Evolutionary conservation across 1,284 basidiomycete species (phyloP).

Genomic region (Phlebopus sp.): DNA sequence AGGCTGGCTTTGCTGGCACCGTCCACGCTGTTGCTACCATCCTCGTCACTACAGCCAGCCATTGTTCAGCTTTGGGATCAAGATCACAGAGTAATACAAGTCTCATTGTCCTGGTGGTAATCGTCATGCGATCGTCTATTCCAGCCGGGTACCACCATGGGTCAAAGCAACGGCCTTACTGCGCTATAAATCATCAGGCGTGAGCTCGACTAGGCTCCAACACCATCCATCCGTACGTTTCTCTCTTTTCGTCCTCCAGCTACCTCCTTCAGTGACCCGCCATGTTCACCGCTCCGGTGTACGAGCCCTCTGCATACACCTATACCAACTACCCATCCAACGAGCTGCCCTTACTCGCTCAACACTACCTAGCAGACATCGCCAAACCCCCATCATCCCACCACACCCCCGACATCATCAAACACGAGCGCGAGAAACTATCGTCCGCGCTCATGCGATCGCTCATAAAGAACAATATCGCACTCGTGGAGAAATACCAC

Average conservation of each 20-base stretch:
- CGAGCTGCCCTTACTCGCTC: background rate
- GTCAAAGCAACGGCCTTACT: background rate
- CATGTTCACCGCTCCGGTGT: conserved; percentile 4
- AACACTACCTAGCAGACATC: conserved; percentile 1
- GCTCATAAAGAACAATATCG: background rate
- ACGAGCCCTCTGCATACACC: conserved; percentile 1
- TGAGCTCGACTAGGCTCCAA: background rate
- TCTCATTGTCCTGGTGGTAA: background rate
- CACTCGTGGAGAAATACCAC: background rate
- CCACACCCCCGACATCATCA: background rate
- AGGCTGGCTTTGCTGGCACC: no score
- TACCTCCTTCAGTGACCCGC: background rate
- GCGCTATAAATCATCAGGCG: conserved; percentile 2
- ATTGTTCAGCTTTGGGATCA: no score
- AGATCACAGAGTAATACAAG: no score
- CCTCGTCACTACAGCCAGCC: no score
- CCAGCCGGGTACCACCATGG: background rate
- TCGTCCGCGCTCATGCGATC: background rate
- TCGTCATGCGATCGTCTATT: background rate
- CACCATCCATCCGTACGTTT: background rate
- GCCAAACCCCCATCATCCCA: background rate
- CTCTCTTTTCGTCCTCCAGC: background rate
- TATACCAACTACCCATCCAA: background rate
- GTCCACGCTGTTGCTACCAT: background rate
- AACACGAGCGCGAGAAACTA: background rate